Evolutionary conservation across 768 basidiomycete species (phyloP), one percentile per base, ranked within the genome.

Genomic region (Mycena albidolilacea): DNA sequence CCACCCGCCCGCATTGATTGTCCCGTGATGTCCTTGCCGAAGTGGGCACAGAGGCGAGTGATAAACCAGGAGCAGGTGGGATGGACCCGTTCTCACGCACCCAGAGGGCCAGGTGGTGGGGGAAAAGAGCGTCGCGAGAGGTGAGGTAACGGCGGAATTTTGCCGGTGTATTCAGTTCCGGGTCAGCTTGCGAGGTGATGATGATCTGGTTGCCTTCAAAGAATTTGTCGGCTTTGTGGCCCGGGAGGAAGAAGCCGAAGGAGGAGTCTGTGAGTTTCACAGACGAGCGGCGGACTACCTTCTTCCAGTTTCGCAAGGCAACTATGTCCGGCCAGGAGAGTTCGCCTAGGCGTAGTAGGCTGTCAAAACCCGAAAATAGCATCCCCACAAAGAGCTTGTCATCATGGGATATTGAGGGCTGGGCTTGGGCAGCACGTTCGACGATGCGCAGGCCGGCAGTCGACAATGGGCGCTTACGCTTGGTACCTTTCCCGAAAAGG

Each of bases 311-410:
- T 8, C 6, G 69, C 30, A 21, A 71, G 43, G 0, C 19, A 0
- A 77, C 54, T 5, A 1, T 60, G 46, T 82, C 76, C 0, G 83
- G 80, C 55, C 70, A 76, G 7, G 74, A 72, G 1, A 83, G 65
- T 60, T 84, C 79, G 0, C 82, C 81, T 0, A 82, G 72, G 0
- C 78, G 75, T 9, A 81, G 39, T 0, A 85, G 3, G n/a, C n/a
- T n/a, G n/a, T n/a, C n/a, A n/a, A n/a, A n/a, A n/a, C n/a, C n/a
- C n/a, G n/a, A n/a, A n/a, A 77, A 8, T 0, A 82, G 67, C 7
- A 83, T 76, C 0, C 81, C 75, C 0, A 80, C 15, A 65, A 85
- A 85, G 0, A 85, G 78, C 0, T 21, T 0, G n/a, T n/a, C n/a
- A n/a, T n/a, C n/a, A n/a, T n/a, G n/a, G n/a, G n/a, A n/a, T n/a